Evolutionary conservation across 441 rosid genomes (phyloP).

Genomic region (Adansonia grandidieri): DNA sequence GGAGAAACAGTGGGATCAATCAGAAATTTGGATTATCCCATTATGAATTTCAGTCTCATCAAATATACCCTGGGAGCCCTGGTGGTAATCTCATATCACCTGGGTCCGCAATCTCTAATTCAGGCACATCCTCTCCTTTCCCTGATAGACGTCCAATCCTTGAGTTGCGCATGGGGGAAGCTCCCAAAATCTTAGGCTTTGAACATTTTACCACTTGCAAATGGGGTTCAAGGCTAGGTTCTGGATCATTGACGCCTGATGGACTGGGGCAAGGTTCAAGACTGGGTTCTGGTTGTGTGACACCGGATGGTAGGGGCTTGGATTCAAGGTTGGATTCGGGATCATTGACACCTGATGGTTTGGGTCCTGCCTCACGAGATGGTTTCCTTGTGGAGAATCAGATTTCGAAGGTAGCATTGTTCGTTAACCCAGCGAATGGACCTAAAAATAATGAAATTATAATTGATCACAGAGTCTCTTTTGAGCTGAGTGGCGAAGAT

Average conservation of each 20-base stretch:
- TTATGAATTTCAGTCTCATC: constrained; percentile 76
- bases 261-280: constrained; percentile 60
- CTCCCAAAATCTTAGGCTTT: constrained; percentile 71
- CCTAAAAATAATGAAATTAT: constrained; percentile 51
- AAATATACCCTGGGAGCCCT: constrained; percentile 73
- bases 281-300: constrained; percentile 63
- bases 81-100: constrained; percentile 83
- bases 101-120: constrained; percentile 77
- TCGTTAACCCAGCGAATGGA: constrained; percentile 53
- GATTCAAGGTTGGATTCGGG: constrained; percentile 60
- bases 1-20: constrained; percentile 61
- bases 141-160: constrained; percentile 64
- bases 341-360: constrained; percentile 60
- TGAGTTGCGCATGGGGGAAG: constrained; percentile 63
- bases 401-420: constrained; percentile 53
- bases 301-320: constrained; percentile 57
- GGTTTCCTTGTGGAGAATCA: constrained; percentile 42
- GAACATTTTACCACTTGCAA: constrained; percentile 71
- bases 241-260: constrained; percentile 78
- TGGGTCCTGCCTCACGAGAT: constrained; percentile 43
- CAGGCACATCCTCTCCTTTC: constrained; percentile 94
- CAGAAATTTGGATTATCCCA: constrained; percentile 70
- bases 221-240: constrained; percentile 93
- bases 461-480: constrained; percentile 80
- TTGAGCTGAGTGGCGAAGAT: constrained; percentile 92